These are phyloP conservation scores for Carpinus fangiana DNA, from an alignment of 306 rosid genomes.

Conservation along the genomic window DNA sequence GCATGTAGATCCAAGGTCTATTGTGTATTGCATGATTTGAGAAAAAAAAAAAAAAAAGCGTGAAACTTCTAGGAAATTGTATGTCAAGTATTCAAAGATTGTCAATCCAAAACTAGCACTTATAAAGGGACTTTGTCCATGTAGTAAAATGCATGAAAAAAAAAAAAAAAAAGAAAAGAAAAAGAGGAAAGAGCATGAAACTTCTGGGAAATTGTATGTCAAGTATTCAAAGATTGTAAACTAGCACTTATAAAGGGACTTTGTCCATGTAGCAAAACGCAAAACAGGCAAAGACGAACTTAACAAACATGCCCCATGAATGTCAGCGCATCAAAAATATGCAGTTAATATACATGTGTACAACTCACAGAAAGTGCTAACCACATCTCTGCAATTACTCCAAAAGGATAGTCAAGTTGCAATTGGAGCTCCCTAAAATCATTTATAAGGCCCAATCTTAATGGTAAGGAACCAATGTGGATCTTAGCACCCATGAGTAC, in stretches of 20 bases:
- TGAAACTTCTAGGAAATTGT: too few relatives aligned
- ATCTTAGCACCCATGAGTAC: too few relatives aligned
- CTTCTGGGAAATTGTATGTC: background rate
- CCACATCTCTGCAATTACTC: too few relatives aligned
- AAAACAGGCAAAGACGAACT: background rate
- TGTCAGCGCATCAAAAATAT: background rate
- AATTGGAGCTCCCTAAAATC: too few relatives aligned
- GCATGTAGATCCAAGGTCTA: background rate
- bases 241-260: too few relatives aligned
- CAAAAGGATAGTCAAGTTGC: too few relatives aligned
- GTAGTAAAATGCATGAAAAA: background rate
- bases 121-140: background rate
- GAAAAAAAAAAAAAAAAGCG: background rate
- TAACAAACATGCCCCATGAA: background rate
- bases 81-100: background rate
- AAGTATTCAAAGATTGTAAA: background rate
- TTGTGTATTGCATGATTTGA: background rate
- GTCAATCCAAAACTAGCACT: background rate
- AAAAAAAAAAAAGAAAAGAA: background rate
- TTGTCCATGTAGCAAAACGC: background rate
- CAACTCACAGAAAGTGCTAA: too few relatives aligned
- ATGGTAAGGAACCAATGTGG: too few relatives aligned
- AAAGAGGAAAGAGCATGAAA: too few relatives aligned
- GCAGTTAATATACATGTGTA: background rate
- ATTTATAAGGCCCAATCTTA: too few relatives aligned